Base-by-base conservation (phyloP, 345 rosid genomes). In the Fremontodendron californicum region DNA sequence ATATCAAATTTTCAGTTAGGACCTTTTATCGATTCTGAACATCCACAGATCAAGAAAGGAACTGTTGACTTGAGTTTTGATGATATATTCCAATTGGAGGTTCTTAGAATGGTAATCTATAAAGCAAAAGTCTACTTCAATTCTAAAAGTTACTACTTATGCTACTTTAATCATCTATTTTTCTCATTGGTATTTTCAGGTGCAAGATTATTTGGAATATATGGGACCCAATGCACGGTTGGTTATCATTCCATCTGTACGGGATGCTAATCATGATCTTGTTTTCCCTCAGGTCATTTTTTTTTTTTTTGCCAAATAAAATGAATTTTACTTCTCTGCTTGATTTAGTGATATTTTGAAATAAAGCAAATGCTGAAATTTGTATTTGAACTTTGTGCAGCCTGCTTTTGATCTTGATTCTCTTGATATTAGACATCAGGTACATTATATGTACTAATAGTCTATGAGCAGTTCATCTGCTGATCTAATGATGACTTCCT, bases 251-350 rank as follows among this genome's bases (percentile, higher is more conserved):
- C 98, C 99, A 80, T 93, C 99, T 55, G 80, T 81, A 29, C 88
- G 97, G 35, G 99, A 96, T 80, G 97, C 98, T 75, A 86, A 90
- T 87, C 98, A 96, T 81, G 97, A 92, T 81, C 88, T 87, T 67
- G 89, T 96, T 84, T 96, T 91, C 88, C 99, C 98, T 71, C 99
- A 95, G 99, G 98, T 94, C 74, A 87, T 65, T 67, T 58, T 58
- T 58, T 23, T 1, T 23, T 3, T 61, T 81, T 49, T 21, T 60
- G 54, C 37, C 61, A 42, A 35, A 31, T 58, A 15, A 9, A 25
- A 49, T 75, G 18, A 63, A 23, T 7, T 15, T 1, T 9, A 15
- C 45, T 74, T 79, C 39, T 49, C 40, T 33, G 35, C 37, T 69
- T 43, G 72, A 21, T 75, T 43, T 74, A 29, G 66, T 35, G 63